Evolutionary conservation across 2,329 filamentous ascomycete species (phyloP), one percentile per base, ranked within the genome.

Genomic region (Periconia digitata): DNA sequence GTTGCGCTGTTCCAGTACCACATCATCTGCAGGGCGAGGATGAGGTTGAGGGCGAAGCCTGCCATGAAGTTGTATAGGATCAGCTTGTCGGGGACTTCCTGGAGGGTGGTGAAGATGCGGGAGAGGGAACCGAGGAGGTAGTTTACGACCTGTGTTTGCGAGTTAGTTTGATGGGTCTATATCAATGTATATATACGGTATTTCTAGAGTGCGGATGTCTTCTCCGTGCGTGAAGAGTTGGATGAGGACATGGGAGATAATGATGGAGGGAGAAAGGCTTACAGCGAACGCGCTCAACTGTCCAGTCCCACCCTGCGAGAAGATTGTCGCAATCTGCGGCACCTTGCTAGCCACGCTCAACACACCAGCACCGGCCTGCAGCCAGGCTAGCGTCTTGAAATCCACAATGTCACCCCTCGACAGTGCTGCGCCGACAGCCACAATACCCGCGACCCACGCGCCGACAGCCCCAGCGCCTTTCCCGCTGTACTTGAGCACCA

Each of bases 231-330:
- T 43, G 23, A 46, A 41, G 18, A 7, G 5, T 35, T 17, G 21
- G 8, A 17, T 8, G 10, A 22, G 43, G 45, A 44, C 47, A 45
- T 32, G 20, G 29, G 18, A 2, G 21, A n/a, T n/a, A 2, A 17
- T 8, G 24, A 15, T 7, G 8, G 4, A 37, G 3, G 35, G 20
- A 52, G 18, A 34, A 37, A 44, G 29, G 59, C 88, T 75, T 81
- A 95, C 94, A 50, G 94, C 90, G 72, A 97, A 97, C 43, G 94
- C 92, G 68, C 91, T 96, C 71, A 99, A 80, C 79, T 99, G 94
- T 20, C 95, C 94, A 5, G 94, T 99, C 34, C 89, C 86, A 39
- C 92, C 92, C 73, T 96, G 79, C 61, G 82, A 79, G 78, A 85
- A 92, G 63, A 97, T 90, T 15, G 92, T 87, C 49, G 85, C 72